Evolutionary conservation across 805 yeast species (phyloP).

Genomic region (Ogataea haglerorum): DNA sequence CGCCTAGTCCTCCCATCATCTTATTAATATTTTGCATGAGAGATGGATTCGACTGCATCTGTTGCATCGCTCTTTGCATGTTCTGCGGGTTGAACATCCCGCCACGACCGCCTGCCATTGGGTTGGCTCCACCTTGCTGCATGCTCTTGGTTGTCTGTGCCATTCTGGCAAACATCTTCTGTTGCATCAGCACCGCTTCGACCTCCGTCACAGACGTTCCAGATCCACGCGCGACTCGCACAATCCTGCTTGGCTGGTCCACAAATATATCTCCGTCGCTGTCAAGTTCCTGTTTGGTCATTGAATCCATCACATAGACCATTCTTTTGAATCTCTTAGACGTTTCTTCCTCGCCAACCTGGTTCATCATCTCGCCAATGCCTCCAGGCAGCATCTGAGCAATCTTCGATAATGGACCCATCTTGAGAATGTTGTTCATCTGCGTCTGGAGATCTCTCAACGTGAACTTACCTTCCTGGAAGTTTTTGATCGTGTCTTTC

Average conservation of each 20-base stretch:
- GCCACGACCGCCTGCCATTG: conserved; percentile 43
- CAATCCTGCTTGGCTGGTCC: conserved; percentile 78
- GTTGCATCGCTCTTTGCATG: conserved; percentile 50
- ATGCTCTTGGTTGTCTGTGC: conserved; percentile 69
- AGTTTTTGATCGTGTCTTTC: conserved; percentile 84
- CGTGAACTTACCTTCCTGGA: conserved; percentile 93
- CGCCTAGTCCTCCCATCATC: conserved; percentile 65
- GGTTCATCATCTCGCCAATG: conserved; percentile 75
- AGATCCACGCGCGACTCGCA: conserved; percentile 90
- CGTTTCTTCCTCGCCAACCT: conserved; percentile 90
- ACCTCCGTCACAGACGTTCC: conserved; percentile 92
- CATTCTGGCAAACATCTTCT: conserved; percentile 90
- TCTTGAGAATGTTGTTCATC: conserved; percentile 90
- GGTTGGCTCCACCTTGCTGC: conserved; percentile 46
- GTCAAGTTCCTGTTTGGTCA: conserved; percentile 89
- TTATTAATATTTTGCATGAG: conserved; percentile 71
- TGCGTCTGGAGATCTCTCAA: conserved; percentile 89
- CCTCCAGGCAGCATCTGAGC: conserved; percentile 96
- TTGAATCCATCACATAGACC: conserved; percentile 91
- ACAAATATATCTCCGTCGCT: conserved; percentile 81
- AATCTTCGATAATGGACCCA: conserved; percentile 94
- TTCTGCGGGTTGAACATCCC: conserved; percentile 33
- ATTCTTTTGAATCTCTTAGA: conserved; percentile 78
- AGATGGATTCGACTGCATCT: conserved; percentile 66
- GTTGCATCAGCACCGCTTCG: conserved; percentile 87